These are phyloP conservation scores for Fragaria ananassa DNA, from an alignment of 306 rosid genomes.

Conservation along the genomic window DNA sequence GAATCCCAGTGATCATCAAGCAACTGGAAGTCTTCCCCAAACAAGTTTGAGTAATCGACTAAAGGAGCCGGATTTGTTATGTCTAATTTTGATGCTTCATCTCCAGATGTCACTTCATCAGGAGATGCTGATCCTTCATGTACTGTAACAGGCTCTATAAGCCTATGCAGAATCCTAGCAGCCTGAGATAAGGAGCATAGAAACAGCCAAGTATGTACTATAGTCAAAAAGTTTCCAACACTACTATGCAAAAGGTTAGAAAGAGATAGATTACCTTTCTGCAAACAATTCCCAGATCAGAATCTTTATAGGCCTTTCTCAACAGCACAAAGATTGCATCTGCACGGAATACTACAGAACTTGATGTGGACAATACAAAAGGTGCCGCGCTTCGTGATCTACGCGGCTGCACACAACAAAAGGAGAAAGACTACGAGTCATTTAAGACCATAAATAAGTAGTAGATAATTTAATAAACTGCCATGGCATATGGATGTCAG, in stretches of 20 bases:
- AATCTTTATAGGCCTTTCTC: slow-evolving; percentile 84
- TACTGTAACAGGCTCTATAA: slow-evolving; percentile 52
- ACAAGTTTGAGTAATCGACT: slow-evolving; percentile 69
- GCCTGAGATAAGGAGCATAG: slow-evolving; percentile 52
- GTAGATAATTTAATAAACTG: neutral
- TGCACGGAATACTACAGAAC: slow-evolving; percentile 66
- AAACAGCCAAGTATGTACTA: slow-evolving; percentile 18
- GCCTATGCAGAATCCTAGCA: slow-evolving; percentile 74
- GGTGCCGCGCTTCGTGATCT: slow-evolving; percentile 66
- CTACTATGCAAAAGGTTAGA: slow-evolving; percentile 1
- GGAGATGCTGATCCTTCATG: slow-evolving; percentile 49
- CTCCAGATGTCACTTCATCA: slow-evolving; percentile 45
- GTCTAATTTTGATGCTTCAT: slow-evolving; percentile 52
- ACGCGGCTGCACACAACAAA: slow-evolving; percentile 61
- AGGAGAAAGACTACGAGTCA: slow-evolving; percentile 13
- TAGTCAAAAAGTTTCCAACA: slow-evolving; percentile 21
- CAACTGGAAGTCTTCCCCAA: slow-evolving; percentile 78
- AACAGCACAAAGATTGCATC: slow-evolving; percentile 73
- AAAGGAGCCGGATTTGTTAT: slow-evolving; percentile 41
- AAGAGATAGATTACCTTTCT: slow-evolving; percentile 57
- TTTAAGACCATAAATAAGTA: neutral
- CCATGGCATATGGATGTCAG: neutral
- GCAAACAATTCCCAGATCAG: slow-evolving; percentile 74
- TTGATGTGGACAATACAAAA: slow-evolving; percentile 51
- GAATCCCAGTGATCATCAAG: slow-evolving; percentile 75